Conservation (phyloP, 495 filamentous ascomycete species). For the Sabuloglossum arenarium region DNA sequence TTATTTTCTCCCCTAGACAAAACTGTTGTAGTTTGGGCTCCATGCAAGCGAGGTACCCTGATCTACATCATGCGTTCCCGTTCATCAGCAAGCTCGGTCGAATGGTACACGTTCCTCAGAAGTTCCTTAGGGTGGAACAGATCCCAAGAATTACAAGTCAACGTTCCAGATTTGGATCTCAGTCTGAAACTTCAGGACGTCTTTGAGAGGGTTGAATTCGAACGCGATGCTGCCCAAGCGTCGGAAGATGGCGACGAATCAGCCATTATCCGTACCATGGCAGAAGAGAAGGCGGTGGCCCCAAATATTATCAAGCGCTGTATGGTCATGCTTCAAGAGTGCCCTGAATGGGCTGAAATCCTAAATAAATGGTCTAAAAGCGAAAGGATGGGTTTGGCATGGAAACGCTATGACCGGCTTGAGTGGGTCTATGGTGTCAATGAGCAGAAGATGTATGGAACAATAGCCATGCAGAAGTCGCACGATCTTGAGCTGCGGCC, state of each 20-base stretch:
- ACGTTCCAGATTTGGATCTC: slow-evolving; percentile 47
- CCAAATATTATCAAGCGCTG: slow-evolving; percentile 33
- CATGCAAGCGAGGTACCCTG: slow-evolving; percentile 30
- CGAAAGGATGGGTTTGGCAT: slow-evolving; percentile 49
- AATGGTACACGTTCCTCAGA: slow-evolving; percentile 58
- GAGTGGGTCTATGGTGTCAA: slow-evolving; percentile 55
- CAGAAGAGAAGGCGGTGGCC: slow-evolving; percentile 32
- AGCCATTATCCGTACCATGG: slow-evolving; percentile 24
- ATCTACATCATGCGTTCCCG: slow-evolving; percentile 49
- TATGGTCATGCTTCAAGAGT: slow-evolving; percentile 34
- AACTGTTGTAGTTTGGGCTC: slow-evolving; percentile 46
- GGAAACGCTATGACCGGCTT: slow-evolving; percentile 56
- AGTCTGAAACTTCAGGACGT: slow-evolving; percentile 40
- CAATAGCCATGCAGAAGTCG: slow-evolving; percentile 49
- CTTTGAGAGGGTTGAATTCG: slow-evolving; percentile 33
- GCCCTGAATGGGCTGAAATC: slow-evolving; percentile 41
- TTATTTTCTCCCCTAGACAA: slow-evolving; percentile 54
- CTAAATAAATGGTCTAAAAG: slow-evolving; percentile 36
- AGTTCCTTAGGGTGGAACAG: slow-evolving; percentile 38
- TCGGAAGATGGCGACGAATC: slow-evolving; percentile 22
- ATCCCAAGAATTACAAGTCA: slow-evolving; percentile 36
- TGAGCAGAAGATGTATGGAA: slow-evolving; percentile 55
- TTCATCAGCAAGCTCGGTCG: slow-evolving; percentile 40
- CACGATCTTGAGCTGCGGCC: slow-evolving; percentile 58
- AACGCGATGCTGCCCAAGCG: slow-evolving; percentile 17